Evolutionary conservation across 176 grass and related monocot species (phyloP).

Genomic region (Neostapfia colusana): DNA sequence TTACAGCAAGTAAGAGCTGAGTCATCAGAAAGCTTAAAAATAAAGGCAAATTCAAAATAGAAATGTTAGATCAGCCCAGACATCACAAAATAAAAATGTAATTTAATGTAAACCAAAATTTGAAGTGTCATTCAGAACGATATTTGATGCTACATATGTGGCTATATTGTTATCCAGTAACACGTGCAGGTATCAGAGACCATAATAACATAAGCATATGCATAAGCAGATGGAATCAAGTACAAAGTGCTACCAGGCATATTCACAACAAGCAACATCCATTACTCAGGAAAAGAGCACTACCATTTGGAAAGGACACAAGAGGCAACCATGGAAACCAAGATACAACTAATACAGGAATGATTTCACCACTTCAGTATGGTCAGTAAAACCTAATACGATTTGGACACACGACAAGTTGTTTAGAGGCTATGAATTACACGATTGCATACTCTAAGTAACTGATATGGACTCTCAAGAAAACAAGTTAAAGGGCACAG

Average conservation of each 20-base stretch:
- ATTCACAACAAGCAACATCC: not conserved
- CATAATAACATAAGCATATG: not conserved
- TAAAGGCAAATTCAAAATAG: not conserved
- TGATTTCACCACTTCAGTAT: not conserved
- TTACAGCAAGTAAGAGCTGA: not conserved
- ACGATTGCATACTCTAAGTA: not conserved
- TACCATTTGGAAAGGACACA: not conserved
- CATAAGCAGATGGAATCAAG: conserved; percentile 1
- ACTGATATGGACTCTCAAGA: not conserved
- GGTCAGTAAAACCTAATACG: too few species aligned
- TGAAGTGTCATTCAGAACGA: not conserved
- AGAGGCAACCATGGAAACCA: not conserved
- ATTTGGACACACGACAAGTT: not conserved
- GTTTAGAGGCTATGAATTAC: not conserved
- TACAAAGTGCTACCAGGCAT: not conserved
- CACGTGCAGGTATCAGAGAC: not conserved
- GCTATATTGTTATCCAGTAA: not conserved
- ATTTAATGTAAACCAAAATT: not conserved
- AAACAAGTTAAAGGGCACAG: not conserved
- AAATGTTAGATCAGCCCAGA: not conserved
- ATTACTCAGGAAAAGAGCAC: not conserved
- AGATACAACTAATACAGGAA: not conserved
- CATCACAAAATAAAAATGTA: conserved; percentile 1
- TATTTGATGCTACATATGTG: not conserved
- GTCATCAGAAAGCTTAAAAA: not conserved